phyloP scores from a whole-genome alignment of 352 stramenopile genomes.

The Pythium oligandrum region DNA sequence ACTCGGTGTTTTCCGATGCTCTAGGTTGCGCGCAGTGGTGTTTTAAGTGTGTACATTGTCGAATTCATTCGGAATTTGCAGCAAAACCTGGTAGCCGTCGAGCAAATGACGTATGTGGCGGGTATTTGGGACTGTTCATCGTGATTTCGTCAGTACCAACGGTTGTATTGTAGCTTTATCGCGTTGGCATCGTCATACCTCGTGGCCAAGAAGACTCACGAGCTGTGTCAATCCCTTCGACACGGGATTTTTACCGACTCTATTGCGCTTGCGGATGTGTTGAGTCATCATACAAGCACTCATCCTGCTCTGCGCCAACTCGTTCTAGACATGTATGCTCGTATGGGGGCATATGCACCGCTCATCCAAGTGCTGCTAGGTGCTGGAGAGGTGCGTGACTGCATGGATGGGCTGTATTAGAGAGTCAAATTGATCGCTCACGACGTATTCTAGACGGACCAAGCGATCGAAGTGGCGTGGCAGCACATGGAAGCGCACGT shows the following conservation, averaged over 20 bases:
- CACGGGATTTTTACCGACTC: constrained; percentile 56
- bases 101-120: constrained; percentile 50
- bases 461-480: constrained; percentile 13
- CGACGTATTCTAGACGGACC: neutral
- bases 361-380: constrained; percentile 49
- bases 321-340: constrained; percentile 65
- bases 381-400: constrained; percentile 30
- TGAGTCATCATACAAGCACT: constrained; percentile 26
- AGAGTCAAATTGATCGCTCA: too few relatives aligned
- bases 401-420: too few relatives aligned
- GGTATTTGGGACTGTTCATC: too few relatives aligned
- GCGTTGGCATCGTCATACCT: constrained; percentile 52
- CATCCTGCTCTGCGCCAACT: constrained; percentile 42
- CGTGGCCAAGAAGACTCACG: constrained; percentile 27
- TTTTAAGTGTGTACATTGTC: constrained; percentile 50
- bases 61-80: constrained; percentile 65
- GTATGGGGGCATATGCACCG: constrained; percentile 33
- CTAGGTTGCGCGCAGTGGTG: constrained; percentile 29
- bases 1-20: neutral
- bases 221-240: constrained; percentile 68
- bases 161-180: constrained; percentile 33
- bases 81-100: constrained; percentile 41
- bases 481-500: constrained; percentile 9
- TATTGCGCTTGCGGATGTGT: constrained; percentile 43
- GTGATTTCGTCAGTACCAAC: too few relatives aligned